These are phyloP conservation scores for Clitocybe nebularis DNA, from an alignment of 1,284 basidiomycete genomes.

Conservation along the genomic window DNA sequence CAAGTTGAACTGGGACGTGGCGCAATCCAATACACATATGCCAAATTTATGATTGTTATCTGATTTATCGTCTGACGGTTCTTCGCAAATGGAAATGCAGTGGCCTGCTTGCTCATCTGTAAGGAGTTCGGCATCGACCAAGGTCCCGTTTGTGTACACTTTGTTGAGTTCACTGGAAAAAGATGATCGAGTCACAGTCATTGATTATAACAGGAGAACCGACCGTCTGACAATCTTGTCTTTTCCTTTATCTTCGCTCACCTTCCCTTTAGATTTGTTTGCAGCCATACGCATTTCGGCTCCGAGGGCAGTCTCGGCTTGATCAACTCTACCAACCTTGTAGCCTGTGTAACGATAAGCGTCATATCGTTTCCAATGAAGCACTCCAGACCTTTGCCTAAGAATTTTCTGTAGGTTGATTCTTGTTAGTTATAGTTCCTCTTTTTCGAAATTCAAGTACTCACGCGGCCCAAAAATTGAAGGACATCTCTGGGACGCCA, in stretches of 20 bases:
- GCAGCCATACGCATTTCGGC: conserved; percentile 79
- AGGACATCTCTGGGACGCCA: conserved; percentile 92
- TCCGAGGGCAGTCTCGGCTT: conserved; percentile 89
- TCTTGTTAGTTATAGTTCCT: background rate
- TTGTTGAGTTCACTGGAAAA: conserved; percentile 80
- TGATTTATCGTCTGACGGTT: conserved; percentile 38
- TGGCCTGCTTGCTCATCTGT: conserved; percentile 95
- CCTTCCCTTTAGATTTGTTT: conserved; percentile 60
- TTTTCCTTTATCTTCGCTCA: conserved; percentile 52
- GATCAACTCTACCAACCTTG: conserved; percentile 97
- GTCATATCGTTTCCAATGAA: background rate
- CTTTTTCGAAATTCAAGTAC: conserved; percentile 24
- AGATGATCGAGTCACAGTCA: background rate
- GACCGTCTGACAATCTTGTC: conserved; percentile 82
- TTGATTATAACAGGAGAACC: conserved; percentile 4
- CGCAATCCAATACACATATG: conserved; percentile 91
- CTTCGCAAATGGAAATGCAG: conserved; percentile 87
- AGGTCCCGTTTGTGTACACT: conserved; percentile 95
- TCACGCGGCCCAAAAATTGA: conserved; percentile 90
- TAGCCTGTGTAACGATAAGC: conserved; percentile 54
- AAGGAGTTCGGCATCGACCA: conserved; percentile 88
- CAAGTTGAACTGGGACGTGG: conserved; percentile 94
- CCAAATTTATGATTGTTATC: conserved; percentile 71
- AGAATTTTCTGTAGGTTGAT: conserved; percentile 56
- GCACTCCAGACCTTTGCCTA: conserved; percentile 60